phyloP scores from a whole-genome alignment of 2,329 filamentous ascomycete genomes.

The Sporothrix luriei region DNA sequence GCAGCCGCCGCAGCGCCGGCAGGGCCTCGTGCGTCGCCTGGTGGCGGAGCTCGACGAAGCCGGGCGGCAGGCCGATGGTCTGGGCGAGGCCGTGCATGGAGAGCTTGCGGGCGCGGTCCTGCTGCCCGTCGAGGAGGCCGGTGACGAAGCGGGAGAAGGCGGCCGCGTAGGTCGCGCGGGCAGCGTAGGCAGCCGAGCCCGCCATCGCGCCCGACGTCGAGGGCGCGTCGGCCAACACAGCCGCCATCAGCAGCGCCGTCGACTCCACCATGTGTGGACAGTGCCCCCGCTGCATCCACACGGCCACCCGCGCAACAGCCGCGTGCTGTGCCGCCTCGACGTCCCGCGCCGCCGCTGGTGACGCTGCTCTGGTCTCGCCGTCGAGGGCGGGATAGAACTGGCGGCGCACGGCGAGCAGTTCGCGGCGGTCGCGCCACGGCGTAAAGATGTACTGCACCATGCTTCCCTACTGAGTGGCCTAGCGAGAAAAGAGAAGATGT shows the following conservation, averaged over 20 bases:
- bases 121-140: slow-evolving; percentile 73
- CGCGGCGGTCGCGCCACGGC: slow-evolving; percentile 68
- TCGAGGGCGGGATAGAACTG: slow-evolving; percentile 60
- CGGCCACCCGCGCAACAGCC: slow-evolving; percentile 61
- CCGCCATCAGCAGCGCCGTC: slow-evolving; percentile 71
- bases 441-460: slow-evolving; percentile 75
- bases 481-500: not conserved
- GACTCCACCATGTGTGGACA: slow-evolving; percentile 80
- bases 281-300: slow-evolving; percentile 72
- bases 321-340: slow-evolving; percentile 45
- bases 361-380: slow-evolving; percentile 21
- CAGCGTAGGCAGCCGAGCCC: slow-evolving; percentile 37
- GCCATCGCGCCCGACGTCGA: not conserved
- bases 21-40: slow-evolving; percentile 89
- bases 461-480: not conserved
- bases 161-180: slow-evolving; percentile 62
- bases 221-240: slow-evolving; percentile 63
- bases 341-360: not conserved
- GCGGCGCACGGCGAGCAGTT: slow-evolving; percentile 66
- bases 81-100: slow-evolving; percentile 74
- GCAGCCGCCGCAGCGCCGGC: slow-evolving; percentile 72
- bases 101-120: slow-evolving; percentile 66
- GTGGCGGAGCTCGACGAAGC: slow-evolving; percentile 86
- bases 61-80: slow-evolving; percentile 68
- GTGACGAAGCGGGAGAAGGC: slow-evolving; percentile 76